Conservation (phyloP, 2,329 filamentous ascomycete genomes). For the Epichloe coenophiala region DNA sequence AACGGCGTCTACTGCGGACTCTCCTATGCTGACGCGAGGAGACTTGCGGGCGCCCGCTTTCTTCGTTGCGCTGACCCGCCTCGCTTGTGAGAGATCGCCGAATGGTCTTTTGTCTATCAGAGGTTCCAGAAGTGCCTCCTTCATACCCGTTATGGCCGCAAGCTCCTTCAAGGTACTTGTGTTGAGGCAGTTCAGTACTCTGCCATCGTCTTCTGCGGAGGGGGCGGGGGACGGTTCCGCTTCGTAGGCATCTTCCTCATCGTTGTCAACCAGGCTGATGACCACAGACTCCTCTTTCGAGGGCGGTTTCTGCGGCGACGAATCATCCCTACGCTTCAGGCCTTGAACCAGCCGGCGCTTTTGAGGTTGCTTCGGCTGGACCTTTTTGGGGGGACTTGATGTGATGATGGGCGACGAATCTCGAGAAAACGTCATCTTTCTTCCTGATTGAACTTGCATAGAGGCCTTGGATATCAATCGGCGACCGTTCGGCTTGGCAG, state of each 20-base stretch:
- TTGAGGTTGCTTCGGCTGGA: conserved; percentile 5
- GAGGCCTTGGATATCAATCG: conserved; percentile 19
- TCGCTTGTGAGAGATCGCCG: conserved; percentile 47
- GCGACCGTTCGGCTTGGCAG: conserved; percentile 12
- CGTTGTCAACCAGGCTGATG: conserved; percentile 25
- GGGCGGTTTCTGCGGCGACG: conserved; percentile 11
- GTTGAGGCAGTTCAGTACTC: conserved; percentile 72
- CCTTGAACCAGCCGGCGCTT: conserved; percentile 25
- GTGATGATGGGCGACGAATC: conserved; percentile 10
- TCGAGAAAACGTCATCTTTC: conserved; percentile 6
- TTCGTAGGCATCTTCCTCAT: conserved; percentile 28
- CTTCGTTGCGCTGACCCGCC: conserved; percentile 44
- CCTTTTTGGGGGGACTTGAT: conserved; percentile 17
- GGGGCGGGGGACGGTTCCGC: conserved; percentile 20
- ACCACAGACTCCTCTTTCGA: conserved; percentile 20
- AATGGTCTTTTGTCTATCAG: conserved; percentile 70
- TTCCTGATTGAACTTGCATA: conserved; percentile 10
- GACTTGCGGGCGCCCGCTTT: conserved; percentile 32
- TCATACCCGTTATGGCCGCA: conserved; percentile 66
- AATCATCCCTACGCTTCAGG: conserved; percentile 13
- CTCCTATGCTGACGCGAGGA: conserved; percentile 35
- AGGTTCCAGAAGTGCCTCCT: conserved; percentile 52
- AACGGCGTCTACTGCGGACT: conserved; percentile 37
- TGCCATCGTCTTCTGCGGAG: conserved; percentile 20
- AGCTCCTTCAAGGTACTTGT: conserved; percentile 62